phyloP scores from a whole-genome alignment of 495 filamentous ascomycete genomes.

The Neurospora cerealis region DNA sequence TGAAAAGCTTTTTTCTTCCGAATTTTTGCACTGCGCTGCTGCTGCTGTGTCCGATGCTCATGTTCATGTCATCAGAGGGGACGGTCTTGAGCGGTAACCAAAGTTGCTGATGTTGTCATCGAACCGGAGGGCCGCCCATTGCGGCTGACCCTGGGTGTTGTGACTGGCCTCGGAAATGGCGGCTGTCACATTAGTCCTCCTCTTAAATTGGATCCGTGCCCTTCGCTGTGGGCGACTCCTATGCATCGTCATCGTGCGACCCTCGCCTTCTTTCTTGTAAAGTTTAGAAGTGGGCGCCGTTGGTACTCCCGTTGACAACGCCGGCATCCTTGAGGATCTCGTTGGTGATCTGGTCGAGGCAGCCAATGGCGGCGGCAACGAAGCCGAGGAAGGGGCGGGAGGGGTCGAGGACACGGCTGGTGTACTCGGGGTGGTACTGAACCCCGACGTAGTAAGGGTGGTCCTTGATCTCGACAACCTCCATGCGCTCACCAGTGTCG shows the following conservation, averaged over 20 bases:
- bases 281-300: background rate
- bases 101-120: background rate
- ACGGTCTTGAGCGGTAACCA: background rate
- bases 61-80: background rate
- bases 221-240: background rate
- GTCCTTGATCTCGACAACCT: slow-evolving; percentile 78
- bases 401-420: slow-evolving; percentile 33
- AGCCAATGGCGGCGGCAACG: slow-evolving; percentile 63
- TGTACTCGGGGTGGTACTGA: slow-evolving; percentile 18
- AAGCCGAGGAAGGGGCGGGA: slow-evolving; percentile 78
- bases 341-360: slow-evolving; percentile 37
- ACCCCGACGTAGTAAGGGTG: slow-evolving; percentile 78
- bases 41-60: background rate
- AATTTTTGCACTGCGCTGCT: background rate
- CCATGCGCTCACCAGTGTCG: slow-evolving; percentile 75
- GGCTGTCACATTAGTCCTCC: background rate
- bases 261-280: background rate
- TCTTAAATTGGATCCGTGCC: background rate
- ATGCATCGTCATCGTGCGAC: background rate
- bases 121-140: background rate
- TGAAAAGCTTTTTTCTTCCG: background rate
- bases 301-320: background rate
- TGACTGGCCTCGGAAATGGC: background rate
- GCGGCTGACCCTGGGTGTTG: background rate
- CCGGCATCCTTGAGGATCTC: background rate